Percentiles rank a stretch among this genome's conserved stretches.
Conservation (phyloP, 139 green algal species). For the Chlamydomonas incerta region DNA sequence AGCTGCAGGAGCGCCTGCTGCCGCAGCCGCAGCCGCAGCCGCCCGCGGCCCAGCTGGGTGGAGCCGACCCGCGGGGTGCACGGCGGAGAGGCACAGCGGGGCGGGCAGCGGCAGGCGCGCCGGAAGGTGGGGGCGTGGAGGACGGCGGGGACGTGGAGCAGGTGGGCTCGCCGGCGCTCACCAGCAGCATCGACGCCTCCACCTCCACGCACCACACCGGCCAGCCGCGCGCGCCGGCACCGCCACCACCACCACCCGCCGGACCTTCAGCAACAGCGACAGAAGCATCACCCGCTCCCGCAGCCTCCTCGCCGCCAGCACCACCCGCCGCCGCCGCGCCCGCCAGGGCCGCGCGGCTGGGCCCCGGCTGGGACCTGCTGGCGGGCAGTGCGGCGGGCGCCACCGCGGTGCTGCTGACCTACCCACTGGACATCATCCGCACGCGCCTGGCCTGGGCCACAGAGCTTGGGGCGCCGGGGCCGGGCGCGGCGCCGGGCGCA, state of each 20-base stretch:
- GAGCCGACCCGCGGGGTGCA: not conserved
- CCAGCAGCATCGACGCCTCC: conserved; percentile 17
- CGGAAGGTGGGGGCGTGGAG: no score
- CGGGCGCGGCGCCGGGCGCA: not conserved
- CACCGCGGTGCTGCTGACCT: conserved; percentile 89
- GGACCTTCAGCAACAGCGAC: not conserved
- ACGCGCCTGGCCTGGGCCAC: conserved; percentile 84
- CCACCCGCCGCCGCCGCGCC: not conserved
- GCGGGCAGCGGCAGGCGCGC: no score
- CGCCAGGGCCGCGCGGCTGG: not conserved
- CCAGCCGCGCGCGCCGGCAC: not conserved
- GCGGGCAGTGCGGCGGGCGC: conserved; percentile 85
- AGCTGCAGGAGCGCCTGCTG: conserved; percentile 53
- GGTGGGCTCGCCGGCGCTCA: not conserved
- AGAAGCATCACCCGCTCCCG: conserved; percentile 11
- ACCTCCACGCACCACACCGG: not conserved
- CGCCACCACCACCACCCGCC: no score
- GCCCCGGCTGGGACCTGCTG: conserved; percentile 76
- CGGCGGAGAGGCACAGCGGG: not conserved
- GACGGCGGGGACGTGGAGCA: not conserved
- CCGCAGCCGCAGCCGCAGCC: not conserved
- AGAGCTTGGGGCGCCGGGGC: conserved; percentile 9
- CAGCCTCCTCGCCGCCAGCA: not conserved
- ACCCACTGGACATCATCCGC: conserved; percentile 91
- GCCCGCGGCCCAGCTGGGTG: not conserved